Conservation (phyloP, 2,329 filamentous ascomycete species). For the Pseudocercospora fuligena region DNA sequence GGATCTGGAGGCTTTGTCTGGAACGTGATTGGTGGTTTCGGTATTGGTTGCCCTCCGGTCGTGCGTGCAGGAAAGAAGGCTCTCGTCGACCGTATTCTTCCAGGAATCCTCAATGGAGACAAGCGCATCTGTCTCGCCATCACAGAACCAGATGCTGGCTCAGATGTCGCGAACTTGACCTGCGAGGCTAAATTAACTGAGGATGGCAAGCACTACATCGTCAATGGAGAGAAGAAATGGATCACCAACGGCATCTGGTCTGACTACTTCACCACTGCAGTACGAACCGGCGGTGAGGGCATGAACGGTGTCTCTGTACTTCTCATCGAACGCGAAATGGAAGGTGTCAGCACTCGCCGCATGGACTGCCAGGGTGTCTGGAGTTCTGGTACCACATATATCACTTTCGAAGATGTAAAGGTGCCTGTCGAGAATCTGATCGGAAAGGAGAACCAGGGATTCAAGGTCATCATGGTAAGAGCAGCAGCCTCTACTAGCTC, state of each 20-base stretch:
- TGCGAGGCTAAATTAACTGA: conserved; percentile 94
- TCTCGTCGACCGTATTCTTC: conserved; percentile 84
- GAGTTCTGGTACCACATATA: conserved; percentile 92
- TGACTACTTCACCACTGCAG: conserved; percentile 97
- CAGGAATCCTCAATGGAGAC: conserved; percentile 85
- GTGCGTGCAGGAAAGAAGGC: conserved; percentile 89
- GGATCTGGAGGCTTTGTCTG: conserved; percentile 94
- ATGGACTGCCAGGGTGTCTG: conserved; percentile 99
- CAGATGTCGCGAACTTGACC: conserved; percentile 91
- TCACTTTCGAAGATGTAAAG: conserved; percentile 99
- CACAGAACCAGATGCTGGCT: conserved; percentile 91
- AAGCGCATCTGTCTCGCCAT: conserved; percentile 98
- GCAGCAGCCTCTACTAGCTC: conserved; percentile 98
- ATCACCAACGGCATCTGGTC: conserved; percentile 60
- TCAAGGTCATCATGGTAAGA: conserved; percentile 97
- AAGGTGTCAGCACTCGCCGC: conserved; percentile 86
- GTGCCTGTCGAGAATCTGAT: conserved; percentile 98
- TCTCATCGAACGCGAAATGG: conserved; percentile 82
- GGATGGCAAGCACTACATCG: conserved; percentile 98
- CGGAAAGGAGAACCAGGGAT: conserved; percentile 97
- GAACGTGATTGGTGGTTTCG: conserved; percentile 96
- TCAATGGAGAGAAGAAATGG: conserved; percentile 62
- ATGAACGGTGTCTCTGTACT: conserved; percentile 93
- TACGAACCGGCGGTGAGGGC: conserved; percentile 77
- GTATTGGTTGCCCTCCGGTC: conserved; percentile 89